A percentile compares a stretch with the other conserved stretches of the same genome.
These are phyloP conservation scores for Penicillium psychrosexuale DNA, from an alignment of 2,329 filamentous ascomycete species.

Conservation along the genomic window DNA sequence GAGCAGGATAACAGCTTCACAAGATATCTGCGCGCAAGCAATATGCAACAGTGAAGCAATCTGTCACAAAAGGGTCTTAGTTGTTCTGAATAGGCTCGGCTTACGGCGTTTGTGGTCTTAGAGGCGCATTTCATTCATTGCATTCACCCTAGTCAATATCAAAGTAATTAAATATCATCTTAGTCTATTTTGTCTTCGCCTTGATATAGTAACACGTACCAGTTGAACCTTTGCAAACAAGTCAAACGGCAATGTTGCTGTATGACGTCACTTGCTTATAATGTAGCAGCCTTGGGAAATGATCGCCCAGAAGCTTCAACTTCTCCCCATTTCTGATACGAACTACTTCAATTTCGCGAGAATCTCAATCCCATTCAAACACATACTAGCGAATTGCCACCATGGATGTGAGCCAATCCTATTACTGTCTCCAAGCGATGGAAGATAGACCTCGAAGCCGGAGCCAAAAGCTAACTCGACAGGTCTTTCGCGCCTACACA, in stretches of 20 bases:
- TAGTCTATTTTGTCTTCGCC: not conserved
- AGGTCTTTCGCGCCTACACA: conserved; percentile 47
- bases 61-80: not conserved
- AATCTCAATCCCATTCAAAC: not conserved
- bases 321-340: not conserved
- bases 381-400: not conserved
- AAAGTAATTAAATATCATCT: not conserved
- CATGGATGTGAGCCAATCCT: conserved; percentile 12
- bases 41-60: conserved; percentile 30
- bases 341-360: not conserved
- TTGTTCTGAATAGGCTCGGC: not conserved
- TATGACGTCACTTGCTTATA: conserved; percentile 10
- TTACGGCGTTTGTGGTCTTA: conserved; percentile 6
- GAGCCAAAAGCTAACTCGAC: conserved; percentile 4
- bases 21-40: conserved; percentile 46
- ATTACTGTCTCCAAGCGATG: not conserved
- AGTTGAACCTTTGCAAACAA: conserved; percentile 4
- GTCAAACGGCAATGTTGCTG: not conserved
- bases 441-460: conserved; percentile 4
- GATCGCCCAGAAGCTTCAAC: not conserved
- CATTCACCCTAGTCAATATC: no score
- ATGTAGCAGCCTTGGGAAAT: conserved; percentile 2
- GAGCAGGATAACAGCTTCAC: conserved; percentile 53
- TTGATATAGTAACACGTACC: not conserved
- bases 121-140: conserved; percentile 6